Conservation (phyloP, 2,329 filamentous ascomycete species). For the Aspergillus cejpii region DNA sequence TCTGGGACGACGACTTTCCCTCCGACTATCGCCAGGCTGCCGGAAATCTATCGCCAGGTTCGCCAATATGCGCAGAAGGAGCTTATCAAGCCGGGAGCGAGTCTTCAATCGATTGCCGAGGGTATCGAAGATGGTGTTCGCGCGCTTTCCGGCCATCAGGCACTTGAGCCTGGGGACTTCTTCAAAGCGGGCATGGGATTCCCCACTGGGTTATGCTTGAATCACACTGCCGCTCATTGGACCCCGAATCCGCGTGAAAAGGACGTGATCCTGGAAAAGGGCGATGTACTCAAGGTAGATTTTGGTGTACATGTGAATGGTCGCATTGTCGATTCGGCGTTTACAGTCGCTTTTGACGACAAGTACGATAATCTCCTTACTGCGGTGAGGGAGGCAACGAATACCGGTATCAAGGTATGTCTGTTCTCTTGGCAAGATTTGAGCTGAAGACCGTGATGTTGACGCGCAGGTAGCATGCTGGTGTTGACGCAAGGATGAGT, state of each 20-base stretch:
- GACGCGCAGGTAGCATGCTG: conserved; percentile 41
- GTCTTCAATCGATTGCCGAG: conserved; percentile 46
- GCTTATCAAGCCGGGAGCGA: conserved; percentile 45
- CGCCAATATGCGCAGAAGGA: conserved; percentile 45
- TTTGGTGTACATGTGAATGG: conserved; percentile 77
- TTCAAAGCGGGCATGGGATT: conserved; percentile 51
- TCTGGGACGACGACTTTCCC: conserved; percentile 45
- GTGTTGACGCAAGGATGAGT: conserved; percentile 49
- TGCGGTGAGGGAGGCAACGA: conserved; percentile 48
- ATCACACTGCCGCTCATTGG: conserved; percentile 51
- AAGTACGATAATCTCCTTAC: conserved; percentile 67
- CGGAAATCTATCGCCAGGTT: conserved; percentile 50
- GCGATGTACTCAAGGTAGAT: conserved; percentile 77
- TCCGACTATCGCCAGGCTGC: conserved; percentile 52
- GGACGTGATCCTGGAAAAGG: conserved; percentile 62
- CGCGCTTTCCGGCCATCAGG: conserved; percentile 46
- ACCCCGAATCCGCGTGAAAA: conserved; percentile 55
- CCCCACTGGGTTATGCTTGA: conserved; percentile 50
- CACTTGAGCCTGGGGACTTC: conserved; percentile 47
- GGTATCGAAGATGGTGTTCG: conserved; percentile 52
- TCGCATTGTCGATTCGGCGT: conserved; percentile 73
- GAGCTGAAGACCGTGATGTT: too few species aligned
- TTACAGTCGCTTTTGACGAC: conserved; percentile 69
- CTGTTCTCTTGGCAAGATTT: background rate
- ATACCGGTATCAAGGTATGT: conserved; percentile 48